A percentile compares a stretch with the other conserved stretches of the same genome.
phyloP scores from a whole-genome alignment of 495 filamentous ascomycete genomes.

The Chaetomidium leptoderma region DNA sequence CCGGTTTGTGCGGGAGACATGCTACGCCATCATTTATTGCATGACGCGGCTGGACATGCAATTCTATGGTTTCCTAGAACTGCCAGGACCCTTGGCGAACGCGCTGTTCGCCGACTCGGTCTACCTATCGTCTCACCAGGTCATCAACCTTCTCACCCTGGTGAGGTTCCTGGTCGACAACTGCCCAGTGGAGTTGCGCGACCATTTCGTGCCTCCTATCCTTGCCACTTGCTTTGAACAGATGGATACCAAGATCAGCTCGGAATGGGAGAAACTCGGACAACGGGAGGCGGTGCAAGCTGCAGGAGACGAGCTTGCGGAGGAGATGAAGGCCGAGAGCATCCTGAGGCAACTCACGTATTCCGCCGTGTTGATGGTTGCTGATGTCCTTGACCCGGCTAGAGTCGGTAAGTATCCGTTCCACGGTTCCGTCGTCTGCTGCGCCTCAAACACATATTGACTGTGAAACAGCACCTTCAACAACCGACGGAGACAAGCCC shows the following conservation, averaged over 20 bases:
- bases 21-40: conserved; percentile 88
- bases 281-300: conserved; percentile 51
- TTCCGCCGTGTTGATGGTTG: conserved; percentile 84
- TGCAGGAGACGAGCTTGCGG: conserved; percentile 65
- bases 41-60: conserved; percentile 82
- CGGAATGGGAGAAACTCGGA: conserved; percentile 75
- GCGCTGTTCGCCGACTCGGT: conserved; percentile 80
- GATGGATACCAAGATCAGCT: conserved; percentile 78
- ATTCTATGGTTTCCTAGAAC: conserved; percentile 83
- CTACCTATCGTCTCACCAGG: conserved; percentile 84
- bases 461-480: not conserved
- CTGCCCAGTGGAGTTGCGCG: conserved; percentile 72
- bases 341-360: conserved; percentile 91
- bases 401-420: conserved; percentile 45
- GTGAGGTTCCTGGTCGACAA: conserved; percentile 83
- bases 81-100: conserved; percentile 77
- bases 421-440: not conserved
- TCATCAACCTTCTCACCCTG: conserved; percentile 82
- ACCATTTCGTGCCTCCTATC: conserved; percentile 82
- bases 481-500: not conserved
- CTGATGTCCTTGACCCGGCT: conserved; percentile 76
- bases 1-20: conserved; percentile 82
- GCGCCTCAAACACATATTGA: conserved; percentile 14
- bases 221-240: conserved; percentile 76
- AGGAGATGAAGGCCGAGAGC: conserved; percentile 98